Base-by-base conservation (phyloP, 768 basidiomycete genomes). In the Mrakia hoshinonis region DNA sequence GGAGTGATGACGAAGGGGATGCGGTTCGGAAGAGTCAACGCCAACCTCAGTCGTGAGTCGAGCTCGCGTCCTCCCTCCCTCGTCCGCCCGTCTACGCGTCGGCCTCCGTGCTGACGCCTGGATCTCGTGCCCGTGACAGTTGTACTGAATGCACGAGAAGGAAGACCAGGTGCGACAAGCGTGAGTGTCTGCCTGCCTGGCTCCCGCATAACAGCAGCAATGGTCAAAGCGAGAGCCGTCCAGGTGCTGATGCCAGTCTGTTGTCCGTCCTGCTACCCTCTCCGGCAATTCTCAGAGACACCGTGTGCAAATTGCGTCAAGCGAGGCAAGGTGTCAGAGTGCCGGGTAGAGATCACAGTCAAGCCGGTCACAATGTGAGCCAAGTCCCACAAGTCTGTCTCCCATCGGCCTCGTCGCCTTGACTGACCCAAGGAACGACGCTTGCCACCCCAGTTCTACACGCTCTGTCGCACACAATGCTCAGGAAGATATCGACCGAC, bases 291-390 rank as follows among this genome's bases (percentile, higher is more conserved):
- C 15, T 7, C 58, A 60, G 58, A 36, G 6, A 34, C 58, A 20
- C 58, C 58, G 12, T 68, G 61, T 46, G 10, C 1, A 6, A 68
- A 68, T 20, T 68, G 72, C 47, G 51, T 63, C 26, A 68, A 73
- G 47, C 47, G 72, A 34, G 67, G 67, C 22, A 73, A 68, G 46
- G 15, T 24, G n/a, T 11, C 34, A 9, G 72, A 68, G 4, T 73
- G 67, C 29, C 67, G 51, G 24, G 29, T 73, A 12, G 72, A 73
- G 31, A 48, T 68, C 43, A 67, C 66, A 10, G 58, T 73, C 72
- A 73, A 68, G 60, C 67, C 68, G 24, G 22, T 24, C 36, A 22
- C 67, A 4, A 20, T 47, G 67, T 73, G 9, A 18, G 71, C 62
- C 22, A 20, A 15, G 4, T 4, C 6, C 13, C 34, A 6, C 18